A percentile compares a stretch with the other conserved stretches of the same genome.
These are phyloP conservation scores for Cryomyces antarcticus DNA, from an alignment of 495 filamentous ascomycete species.

Conservation along the genomic window DNA sequence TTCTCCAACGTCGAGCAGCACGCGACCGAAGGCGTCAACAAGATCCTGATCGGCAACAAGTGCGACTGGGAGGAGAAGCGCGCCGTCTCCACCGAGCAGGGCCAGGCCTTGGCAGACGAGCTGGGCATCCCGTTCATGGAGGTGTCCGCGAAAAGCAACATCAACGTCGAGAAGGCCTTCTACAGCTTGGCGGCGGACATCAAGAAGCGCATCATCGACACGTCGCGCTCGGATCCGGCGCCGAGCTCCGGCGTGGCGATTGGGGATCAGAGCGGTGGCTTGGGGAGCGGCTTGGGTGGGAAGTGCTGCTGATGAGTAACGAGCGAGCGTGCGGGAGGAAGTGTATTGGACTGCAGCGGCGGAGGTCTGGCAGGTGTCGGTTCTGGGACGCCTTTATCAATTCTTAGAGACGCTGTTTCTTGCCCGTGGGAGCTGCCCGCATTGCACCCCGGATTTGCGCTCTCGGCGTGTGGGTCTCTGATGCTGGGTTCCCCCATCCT, in stretches of 20 bases:
- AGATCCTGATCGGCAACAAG: constrained; percentile 99
- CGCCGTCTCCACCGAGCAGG: constrained; percentile 76
- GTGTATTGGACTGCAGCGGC: too few species aligned
- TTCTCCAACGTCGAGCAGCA: constrained; percentile 99
- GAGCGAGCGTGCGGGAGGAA: too few species aligned
- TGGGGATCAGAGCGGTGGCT: constrained; percentile 39
- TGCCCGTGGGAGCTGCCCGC: too few species aligned
- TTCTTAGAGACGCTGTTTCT: too few species aligned
- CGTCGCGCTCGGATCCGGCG: constrained; percentile 46
- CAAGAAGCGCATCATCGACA: constrained; percentile 87
- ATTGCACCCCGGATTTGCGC: too few species aligned
- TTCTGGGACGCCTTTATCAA: too few species aligned
- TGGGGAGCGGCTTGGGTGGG: constrained; percentile 37
- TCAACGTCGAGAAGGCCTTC: constrained; percentile 98
- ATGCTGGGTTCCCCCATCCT: too few species aligned
- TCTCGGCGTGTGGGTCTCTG: too few species aligned
- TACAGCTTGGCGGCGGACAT: constrained; percentile 90
- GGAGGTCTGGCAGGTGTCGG: too few species aligned
- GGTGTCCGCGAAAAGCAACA: constrained; percentile 94
- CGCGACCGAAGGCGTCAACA: constrained; percentile 97
- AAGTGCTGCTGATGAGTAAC: constrained; percentile 99
- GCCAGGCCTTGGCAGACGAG: constrained; percentile 84
- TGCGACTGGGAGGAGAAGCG: constrained; percentile 99
- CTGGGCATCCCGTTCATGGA: constrained; percentile 97
- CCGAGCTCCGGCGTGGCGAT: constrained; percentile 39